A percentile compares a stretch with the other conserved stretches of the same genome.
phyloP scores from a whole-genome alignment of 768 basidiomycete genomes.

The Podaxis mareebaensis region DNA sequence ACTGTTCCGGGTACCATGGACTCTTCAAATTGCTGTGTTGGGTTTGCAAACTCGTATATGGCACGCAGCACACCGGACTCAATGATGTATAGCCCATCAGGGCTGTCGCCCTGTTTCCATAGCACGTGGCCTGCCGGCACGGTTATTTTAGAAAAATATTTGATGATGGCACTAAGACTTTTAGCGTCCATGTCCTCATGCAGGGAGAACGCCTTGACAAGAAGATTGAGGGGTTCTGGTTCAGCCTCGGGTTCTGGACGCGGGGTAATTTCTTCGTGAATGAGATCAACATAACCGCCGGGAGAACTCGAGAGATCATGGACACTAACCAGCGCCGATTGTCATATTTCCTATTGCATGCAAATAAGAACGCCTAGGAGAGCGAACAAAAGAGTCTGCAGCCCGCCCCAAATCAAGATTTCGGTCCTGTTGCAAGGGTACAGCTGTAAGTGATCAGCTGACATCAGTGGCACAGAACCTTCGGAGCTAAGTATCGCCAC shows the following conservation, averaged over 20 bases:
- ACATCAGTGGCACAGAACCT: constrained; percentile 6
- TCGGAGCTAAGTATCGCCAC: constrained; percentile 13
- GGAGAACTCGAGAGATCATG: background rate
- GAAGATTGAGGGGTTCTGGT: constrained; percentile 69
- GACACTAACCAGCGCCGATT: constrained; percentile 54
- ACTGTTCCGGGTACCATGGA: constrained; percentile 93
- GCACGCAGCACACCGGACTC: constrained; percentile 86
- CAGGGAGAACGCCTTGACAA: constrained; percentile 79
- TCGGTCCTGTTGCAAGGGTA: constrained; percentile 59
- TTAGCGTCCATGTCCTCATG: constrained; percentile 58
- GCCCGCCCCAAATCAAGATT: constrained; percentile 46
- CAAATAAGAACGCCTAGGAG: constrained; percentile 68
- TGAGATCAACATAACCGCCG: background rate
- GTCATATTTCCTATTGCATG: constrained; percentile 72
- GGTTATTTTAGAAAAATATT: constrained; percentile 69
- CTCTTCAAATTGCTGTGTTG: constrained; percentile 71
- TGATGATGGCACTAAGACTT: constrained; percentile 61
- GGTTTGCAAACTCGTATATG: constrained; percentile 74
- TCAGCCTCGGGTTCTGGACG: constrained; percentile 32
- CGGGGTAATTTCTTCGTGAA: constrained; percentile 28
- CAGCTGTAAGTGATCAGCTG: constrained; percentile 32
- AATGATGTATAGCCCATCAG: constrained; percentile 88
- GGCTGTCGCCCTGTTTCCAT: constrained; percentile 74
- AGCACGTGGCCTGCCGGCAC: constrained; percentile 61
- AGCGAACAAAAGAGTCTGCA: constrained; percentile 51